A percentile compares a stretch with the other conserved stretches of the same genome.
Evolutionary conservation across 2,329 filamentous ascomycete genomes (phyloP).

Genomic region (Acrocalymma vagum): DNA sequence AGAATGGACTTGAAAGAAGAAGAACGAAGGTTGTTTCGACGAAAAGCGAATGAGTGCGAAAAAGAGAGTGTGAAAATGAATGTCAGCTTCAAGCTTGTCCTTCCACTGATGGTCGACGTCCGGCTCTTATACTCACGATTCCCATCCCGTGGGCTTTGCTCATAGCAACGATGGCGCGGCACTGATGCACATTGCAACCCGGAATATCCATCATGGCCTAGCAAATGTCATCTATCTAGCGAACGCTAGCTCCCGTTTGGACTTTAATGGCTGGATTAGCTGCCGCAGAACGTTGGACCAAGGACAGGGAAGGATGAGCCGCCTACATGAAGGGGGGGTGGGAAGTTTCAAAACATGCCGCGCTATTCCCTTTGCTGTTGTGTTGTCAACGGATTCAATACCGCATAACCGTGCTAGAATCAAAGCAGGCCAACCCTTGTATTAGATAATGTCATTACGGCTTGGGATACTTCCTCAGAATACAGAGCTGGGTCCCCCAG

Average conservation of each 20-base stretch:
- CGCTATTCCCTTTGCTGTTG: no score
- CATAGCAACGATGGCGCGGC: constrained; percentile 23
- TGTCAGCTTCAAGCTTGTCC: constrained; percentile 43
- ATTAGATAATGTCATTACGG: not conserved
- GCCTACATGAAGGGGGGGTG: constrained; percentile 6
- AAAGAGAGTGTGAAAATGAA: constrained; percentile 40
- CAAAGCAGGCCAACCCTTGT: not conserved
- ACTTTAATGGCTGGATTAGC: constrained; percentile 22
- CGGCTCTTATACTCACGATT: constrained; percentile 34
- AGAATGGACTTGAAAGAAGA: constrained; percentile 29
- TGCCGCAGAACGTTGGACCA: constrained; percentile 28
- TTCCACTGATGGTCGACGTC: constrained; percentile 10
- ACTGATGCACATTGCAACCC: constrained; percentile 23
- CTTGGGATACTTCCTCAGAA: no score
- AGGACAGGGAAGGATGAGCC: constrained; percentile 12
- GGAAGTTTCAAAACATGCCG: no score
- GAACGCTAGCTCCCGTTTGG: constrained; percentile 23
- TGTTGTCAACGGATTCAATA: constrained; percentile 23
- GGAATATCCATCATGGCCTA: constrained; percentile 25
- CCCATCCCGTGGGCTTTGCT: constrained; percentile 21
- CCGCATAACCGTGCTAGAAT: no score
- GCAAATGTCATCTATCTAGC: constrained; percentile 35
- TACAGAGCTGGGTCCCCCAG: no score
- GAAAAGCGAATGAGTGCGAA: constrained; percentile 38
- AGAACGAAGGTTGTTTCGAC: constrained; percentile 16